Conservation (phyloP, 371 early-diverging fungal species). For the Saksenaea oblongispora region DNA sequence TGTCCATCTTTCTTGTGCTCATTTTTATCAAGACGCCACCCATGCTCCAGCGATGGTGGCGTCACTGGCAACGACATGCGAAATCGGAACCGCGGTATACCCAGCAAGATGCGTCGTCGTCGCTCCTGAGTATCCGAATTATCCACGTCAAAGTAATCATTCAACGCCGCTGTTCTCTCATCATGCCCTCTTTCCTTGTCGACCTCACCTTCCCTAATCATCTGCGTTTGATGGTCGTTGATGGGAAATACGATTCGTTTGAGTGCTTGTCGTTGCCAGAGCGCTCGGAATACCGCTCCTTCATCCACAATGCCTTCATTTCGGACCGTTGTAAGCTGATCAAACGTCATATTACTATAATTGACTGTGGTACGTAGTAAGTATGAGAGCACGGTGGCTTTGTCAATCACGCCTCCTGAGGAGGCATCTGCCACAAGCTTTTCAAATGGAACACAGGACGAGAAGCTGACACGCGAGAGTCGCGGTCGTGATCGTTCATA, state of each 20-base stretch:
- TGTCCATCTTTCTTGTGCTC: not conserved
- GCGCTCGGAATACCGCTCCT: conserved; percentile 47
- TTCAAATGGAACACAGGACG: conserved; percentile 45
- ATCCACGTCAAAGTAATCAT: conserved; percentile 53
- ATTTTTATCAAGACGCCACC: conserved; percentile 11
- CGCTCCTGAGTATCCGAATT: conserved; percentile 30
- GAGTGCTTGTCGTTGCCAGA: conserved; percentile 51
- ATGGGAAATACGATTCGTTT: conserved; percentile 40
- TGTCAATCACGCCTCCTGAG: conserved; percentile 49
- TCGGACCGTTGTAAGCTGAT: conserved; percentile 42
- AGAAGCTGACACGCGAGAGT: conserved; percentile 31
- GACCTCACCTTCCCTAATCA: not conserved
- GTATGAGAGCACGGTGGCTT: conserved; percentile 46
- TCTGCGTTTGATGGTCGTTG: conserved; percentile 8
- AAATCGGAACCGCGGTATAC: conserved; percentile 42
- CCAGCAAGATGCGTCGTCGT: conserved; percentile 33
- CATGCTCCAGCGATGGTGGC: conserved; percentile 21
- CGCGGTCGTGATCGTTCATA: not conserved
- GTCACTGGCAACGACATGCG: conserved; percentile 23
- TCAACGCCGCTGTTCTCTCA: conserved; percentile 32
- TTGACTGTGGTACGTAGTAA: conserved; percentile 40
- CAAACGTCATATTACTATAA: conserved; percentile 56
- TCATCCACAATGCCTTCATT: conserved; percentile 52
- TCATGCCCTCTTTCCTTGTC: not conserved
- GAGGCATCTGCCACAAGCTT: conserved; percentile 38